phyloP scores from a whole-genome alignment of 176 grass and related monocot species.

The Paspalum notatum region DNA sequence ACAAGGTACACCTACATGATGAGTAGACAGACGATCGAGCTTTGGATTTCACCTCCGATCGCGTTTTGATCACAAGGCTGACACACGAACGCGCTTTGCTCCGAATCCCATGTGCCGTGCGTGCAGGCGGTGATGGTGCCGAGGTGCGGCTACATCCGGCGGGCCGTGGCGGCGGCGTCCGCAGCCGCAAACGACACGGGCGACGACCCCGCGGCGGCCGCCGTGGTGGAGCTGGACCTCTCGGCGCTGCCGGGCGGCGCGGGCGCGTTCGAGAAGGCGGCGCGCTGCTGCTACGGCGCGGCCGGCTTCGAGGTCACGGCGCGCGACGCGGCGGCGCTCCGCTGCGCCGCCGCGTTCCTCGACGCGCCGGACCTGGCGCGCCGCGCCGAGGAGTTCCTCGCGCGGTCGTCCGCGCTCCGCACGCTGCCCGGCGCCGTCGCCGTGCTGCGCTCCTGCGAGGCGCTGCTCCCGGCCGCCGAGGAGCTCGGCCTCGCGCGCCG shows the following conservation, averaged over 20 bases:
- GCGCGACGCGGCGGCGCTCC: slow-evolving; percentile 60
- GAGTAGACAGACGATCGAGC: no score
- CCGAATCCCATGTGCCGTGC: background rate
- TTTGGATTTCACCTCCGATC: no score
- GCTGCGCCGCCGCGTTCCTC: slow-evolving; percentile 69
- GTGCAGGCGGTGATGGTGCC: slow-evolving; percentile 67
- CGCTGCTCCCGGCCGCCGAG: slow-evolving; percentile 45
- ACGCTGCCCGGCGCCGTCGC: slow-evolving; percentile 57
- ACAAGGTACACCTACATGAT: slow-evolving; percentile 59
- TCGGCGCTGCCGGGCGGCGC: slow-evolving; percentile 61
- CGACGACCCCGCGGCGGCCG: background rate
- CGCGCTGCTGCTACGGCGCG: slow-evolving; percentile 77
- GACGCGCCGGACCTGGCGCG: slow-evolving; percentile 53
- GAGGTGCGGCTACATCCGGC: slow-evolving; percentile 75
- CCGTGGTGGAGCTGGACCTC: slow-evolving; percentile 55
- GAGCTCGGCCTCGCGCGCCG: slow-evolving; percentile 49
- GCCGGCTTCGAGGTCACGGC: slow-evolving; percentile 79
- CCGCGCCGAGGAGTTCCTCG: slow-evolving; percentile 70
- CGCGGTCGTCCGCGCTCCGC: slow-evolving; percentile 44
- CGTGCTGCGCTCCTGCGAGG: slow-evolving; percentile 56
- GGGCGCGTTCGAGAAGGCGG: slow-evolving; percentile 71
- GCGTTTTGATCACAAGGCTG: background rate
- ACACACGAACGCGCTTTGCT: background rate
- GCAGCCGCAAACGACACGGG: background rate
- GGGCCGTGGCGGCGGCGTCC: slow-evolving; percentile 45